These are phyloP conservation scores for Euphorbia peplus DNA, from an alignment of 345 rosid species.

Conservation along the genomic window DNA sequence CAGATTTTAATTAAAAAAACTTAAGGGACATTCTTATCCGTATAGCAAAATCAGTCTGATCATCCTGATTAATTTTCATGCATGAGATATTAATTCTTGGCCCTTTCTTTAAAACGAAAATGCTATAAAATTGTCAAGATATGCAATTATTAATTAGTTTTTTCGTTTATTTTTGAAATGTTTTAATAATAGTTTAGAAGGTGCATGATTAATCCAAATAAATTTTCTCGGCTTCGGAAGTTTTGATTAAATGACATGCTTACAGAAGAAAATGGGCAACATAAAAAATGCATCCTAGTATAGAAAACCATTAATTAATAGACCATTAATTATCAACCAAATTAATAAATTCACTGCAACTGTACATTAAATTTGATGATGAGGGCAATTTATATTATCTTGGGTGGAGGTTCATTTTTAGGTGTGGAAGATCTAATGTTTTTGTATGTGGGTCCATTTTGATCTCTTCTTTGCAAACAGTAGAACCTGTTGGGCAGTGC, in stretches of 20 bases:
- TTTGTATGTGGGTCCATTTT: neutral
- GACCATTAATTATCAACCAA: neutral
- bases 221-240: neutral
- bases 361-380: neutral
- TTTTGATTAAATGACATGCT: neutral
- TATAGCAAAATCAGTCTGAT: too few species aligned
- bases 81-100: too few species aligned
- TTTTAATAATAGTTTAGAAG: too few species aligned
- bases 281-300: neutral
- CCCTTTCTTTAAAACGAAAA: neutral
- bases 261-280: neutral
- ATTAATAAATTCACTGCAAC: neutral
- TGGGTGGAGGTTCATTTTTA: constrained; percentile 2
- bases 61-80: too few species aligned
- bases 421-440: constrained; percentile 4
- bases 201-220: too few species aligned
- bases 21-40: neutral
- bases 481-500: too few species aligned
- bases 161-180: too few species aligned
- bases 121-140: neutral
- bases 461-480: neutral
- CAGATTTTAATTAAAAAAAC: too few species aligned
- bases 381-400: neutral
- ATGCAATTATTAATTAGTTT: neutral
- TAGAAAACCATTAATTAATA: neutral